Evolutionary conservation across 768 basidiomycete genomes (phyloP), one percentile per base, ranked within the genome.

Genomic region (Gloeostereum incarnatum): DNA sequence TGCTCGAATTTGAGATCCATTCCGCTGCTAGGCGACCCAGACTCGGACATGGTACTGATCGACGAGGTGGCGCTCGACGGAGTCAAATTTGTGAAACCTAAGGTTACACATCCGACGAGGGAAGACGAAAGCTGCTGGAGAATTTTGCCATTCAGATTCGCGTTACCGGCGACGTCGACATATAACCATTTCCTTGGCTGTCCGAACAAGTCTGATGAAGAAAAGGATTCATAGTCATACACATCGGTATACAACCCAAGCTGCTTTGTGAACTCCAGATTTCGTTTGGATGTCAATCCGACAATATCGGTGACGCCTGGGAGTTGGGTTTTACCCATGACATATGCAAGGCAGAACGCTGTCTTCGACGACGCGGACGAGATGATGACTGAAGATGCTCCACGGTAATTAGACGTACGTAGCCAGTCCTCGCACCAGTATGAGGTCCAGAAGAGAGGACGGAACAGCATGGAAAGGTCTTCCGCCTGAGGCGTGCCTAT

Each of bases 371-470:
- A 83, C 0, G 81, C 81, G 29, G 78, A 80, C 2, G 81, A 80
- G 26, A 83, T 68, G 33, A 83, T 59, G 41, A 83, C 58, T 20
- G 52, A 49, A 3, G 66, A 66, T 5, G 62, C 70, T 1, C 61
- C 68, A 6, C 68, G 63, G 50, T 81, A 82, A 17, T 52, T 47
- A 2, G 69, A 62, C 4, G 65, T 57, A 40, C 68, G 57, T 5
- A 83, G 51, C 78, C 78, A 83, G 49, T 83, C 81, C 52, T 83
- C 78, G 45, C 69, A 79, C 81, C 81, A 83, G 45, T 71, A 83
- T 1, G 81, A 69, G 0, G 81, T 82, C 81, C 81, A 83, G 54
- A 81, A 83, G 11, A 83, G 61, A 0, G 81, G 79, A 0, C 79
- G 69, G 45, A 78, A 83, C 11, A 83, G 67, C 81, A 83, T 82